Conservation (phyloP, 1,284 basidiomycete genomes). For the Boletus holoroseus region DNA sequence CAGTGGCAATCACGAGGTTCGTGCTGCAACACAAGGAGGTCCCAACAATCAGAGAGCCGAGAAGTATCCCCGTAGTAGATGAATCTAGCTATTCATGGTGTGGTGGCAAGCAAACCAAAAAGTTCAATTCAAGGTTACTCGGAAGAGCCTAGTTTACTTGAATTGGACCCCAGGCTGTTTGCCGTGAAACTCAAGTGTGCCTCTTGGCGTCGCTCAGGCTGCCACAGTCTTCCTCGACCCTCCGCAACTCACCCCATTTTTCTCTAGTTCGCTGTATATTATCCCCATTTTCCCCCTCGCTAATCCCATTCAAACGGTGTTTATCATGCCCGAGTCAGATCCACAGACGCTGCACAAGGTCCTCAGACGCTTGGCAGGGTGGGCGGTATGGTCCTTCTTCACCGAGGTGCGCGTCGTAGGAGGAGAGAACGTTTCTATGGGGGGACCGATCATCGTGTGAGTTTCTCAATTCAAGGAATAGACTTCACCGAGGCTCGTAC, state of each 20-base stretch:
- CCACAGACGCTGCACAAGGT: slow-evolving; percentile 50
- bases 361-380: slow-evolving; percentile 63
- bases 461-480: slow-evolving; percentile 30
- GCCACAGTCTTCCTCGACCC: background rate
- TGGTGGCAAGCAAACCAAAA: background rate
- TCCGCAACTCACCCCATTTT: background rate
- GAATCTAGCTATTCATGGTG: background rate
- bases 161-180: slow-evolving; percentile 9
- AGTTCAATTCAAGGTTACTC: slow-evolving; percentile 1
- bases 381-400: slow-evolving; percentile 82
- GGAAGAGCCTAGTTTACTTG: slow-evolving; percentile 5
- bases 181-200: background rate
- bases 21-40: background rate
- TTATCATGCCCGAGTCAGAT: slow-evolving; percentile 31
- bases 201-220: background rate
- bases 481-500: background rate
- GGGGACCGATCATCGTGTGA: slow-evolving; percentile 86
- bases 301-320: slow-evolving; percentile 9
- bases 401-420: slow-evolving; percentile 79
- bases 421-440: slow-evolving; percentile 75
- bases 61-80: background rate
- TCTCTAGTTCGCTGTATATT: slow-evolving; percentile 9
- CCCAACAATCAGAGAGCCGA: background rate
- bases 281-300: background rate
- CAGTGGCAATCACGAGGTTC: slow-evolving; percentile 3